Percentiles rank a stretch among this genome's conserved stretches.
Evolutionary conservation across 1,284 basidiomycete species (phyloP).

Genomic region (Taiwanofungus camphoratus): DNA sequence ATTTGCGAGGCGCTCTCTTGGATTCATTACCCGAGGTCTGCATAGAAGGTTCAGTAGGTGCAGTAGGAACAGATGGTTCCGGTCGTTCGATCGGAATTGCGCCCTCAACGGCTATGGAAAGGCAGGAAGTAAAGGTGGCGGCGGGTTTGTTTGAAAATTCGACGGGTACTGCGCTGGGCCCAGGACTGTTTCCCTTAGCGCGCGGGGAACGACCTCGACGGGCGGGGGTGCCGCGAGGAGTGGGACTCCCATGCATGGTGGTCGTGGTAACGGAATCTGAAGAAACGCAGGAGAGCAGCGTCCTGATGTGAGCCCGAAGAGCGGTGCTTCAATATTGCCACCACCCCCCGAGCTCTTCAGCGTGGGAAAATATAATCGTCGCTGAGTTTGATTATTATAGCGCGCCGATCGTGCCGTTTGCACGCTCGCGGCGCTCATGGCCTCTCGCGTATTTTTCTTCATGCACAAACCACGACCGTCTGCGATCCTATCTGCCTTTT

Average conservation of each 20-base stretch:
- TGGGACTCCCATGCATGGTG: constrained; percentile 24
- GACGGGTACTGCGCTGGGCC: constrained; percentile 24
- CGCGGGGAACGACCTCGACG: constrained; percentile 52
- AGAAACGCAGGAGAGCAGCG: constrained; percentile 14
- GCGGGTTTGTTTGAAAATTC: constrained; percentile 38
- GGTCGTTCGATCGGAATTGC: constrained; percentile 43
- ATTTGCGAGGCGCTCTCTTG: constrained; percentile 76
- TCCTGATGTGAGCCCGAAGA: constrained; percentile 15
- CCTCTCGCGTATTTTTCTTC: constrained; percentile 7
- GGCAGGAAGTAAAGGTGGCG: constrained; percentile 55
- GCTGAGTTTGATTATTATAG: constrained; percentile 18
- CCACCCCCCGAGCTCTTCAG: constrained; percentile 20
- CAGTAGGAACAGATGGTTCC: constrained; percentile 16
- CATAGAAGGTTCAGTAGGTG: constrained; percentile 18
- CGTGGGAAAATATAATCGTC: constrained; percentile 20
- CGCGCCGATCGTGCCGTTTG: constrained; percentile 22
- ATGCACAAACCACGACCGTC: background rate
- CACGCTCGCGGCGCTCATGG: constrained; percentile 19
- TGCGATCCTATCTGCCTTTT: background rate
- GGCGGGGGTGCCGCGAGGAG: constrained; percentile 47
- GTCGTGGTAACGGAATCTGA: constrained; percentile 22
- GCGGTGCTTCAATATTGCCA: constrained; percentile 16
- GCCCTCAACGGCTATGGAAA: constrained; percentile 64
- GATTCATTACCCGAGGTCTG: constrained; percentile 35
- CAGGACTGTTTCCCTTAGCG: constrained; percentile 33